Conservation (phyloP, 163 green algal species). For the Scenedesmus sp. region DNA sequence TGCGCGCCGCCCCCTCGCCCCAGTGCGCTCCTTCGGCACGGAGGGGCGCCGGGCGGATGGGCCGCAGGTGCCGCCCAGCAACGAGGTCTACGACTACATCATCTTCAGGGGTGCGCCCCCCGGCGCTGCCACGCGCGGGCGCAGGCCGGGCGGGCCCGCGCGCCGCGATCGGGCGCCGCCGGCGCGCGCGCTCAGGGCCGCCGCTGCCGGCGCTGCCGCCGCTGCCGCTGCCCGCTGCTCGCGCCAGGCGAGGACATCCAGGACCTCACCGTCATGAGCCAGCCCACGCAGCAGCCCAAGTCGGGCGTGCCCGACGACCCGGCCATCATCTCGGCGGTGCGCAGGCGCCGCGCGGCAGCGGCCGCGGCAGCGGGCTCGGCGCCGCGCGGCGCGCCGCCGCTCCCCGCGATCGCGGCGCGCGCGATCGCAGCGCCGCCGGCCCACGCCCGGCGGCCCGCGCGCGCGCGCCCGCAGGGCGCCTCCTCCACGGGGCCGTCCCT, state of each 20-base stretch:
- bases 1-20: conserved; percentile 1
- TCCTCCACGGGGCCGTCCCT: conserved; percentile 19
- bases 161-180: background rate
- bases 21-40: conserved; percentile 83
- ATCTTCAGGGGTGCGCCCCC: conserved; percentile 84
- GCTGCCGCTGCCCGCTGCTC: background rate
- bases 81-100: conserved; percentile 91
- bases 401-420: no score
- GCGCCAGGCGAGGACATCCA: conserved; percentile 85
- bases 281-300: conserved; percentile 38
- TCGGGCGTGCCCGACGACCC: conserved; percentile 46
- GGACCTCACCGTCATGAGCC: conserved; percentile 80
- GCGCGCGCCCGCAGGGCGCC: background rate
- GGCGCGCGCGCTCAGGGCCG: background rate
- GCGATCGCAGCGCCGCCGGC: no score
- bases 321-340: conserved; percentile 53
- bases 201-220: background rate
- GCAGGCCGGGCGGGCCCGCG: background rate
- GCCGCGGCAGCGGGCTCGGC: background rate
- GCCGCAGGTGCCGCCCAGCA: conserved; percentile 75
- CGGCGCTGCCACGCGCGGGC: no score
- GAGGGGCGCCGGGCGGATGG: conserved; percentile 74
- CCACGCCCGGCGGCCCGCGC: no score
- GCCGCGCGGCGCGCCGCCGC: no score
- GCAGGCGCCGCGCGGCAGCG: background rate